A percentile compares a stretch with the other conserved stretches of the same genome.
These are phyloP conservation scores for Erodium chrysanthum DNA, from an alignment of 441 rosid species.

Conservation along the genomic window DNA sequence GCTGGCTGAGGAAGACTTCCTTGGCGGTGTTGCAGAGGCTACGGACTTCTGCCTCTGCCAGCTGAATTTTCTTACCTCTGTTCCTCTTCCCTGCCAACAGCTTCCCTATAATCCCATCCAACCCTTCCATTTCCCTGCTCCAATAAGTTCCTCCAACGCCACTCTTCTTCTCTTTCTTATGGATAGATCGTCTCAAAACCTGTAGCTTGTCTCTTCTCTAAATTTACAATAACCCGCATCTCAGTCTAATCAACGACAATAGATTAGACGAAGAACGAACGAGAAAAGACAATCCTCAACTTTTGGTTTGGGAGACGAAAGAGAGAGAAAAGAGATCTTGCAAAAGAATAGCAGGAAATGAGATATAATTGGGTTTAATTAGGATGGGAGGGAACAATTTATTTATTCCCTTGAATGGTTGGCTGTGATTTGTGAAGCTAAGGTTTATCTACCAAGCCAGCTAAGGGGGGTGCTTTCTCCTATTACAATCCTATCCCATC, in stretches of 20 bases:
- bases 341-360: constrained; percentile 14
- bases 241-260: neutral
- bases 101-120: constrained; percentile 34
- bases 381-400: neutral
- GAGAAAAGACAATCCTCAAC: constrained; percentile 2
- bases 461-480: neutral
- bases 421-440: neutral
- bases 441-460: neutral
- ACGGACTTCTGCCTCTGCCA: constrained; percentile 38
- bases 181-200: neutral
- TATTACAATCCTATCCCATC: neutral
- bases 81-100: constrained; percentile 32
- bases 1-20: constrained; percentile 41
- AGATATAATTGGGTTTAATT: constrained; percentile 13
- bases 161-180: neutral
- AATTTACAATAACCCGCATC: neutral
- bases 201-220: neutral
- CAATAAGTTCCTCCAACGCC: neutral
- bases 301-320: neutral
- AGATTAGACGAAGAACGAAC: constrained; percentile 7
- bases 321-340: constrained; percentile 8
- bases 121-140: constrained; percentile 31
- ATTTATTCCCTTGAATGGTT: neutral
- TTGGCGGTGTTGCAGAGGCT: constrained; percentile 42
- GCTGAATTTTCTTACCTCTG: constrained; percentile 31